A percentile compares a stretch with the other conserved stretches of the same genome.
These are phyloP conservation scores for Xylaria sp. DNA, from an alignment of 2,329 filamentous ascomycete genomes.

Conservation along the genomic window DNA sequence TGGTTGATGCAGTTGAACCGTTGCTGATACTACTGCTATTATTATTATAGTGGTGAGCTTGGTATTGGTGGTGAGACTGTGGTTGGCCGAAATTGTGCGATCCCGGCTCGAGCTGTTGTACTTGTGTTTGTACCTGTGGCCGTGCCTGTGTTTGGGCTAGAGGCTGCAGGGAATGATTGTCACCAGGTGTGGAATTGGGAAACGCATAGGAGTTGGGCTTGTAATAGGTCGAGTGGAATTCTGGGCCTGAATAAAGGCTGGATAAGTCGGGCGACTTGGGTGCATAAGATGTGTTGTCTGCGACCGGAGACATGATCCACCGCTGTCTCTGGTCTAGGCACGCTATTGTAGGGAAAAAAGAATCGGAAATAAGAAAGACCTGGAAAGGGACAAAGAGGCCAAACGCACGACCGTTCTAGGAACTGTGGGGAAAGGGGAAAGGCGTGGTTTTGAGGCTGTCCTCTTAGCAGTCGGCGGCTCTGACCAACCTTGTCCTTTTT, in stretches of 20 bases:
- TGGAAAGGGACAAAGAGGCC: constrained; percentile 30
- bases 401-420: constrained; percentile 36
- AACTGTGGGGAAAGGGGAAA: constrained; percentile 31
- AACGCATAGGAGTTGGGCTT: constrained; percentile 35
- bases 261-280: constrained; percentile 70
- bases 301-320: constrained; percentile 57
- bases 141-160: constrained; percentile 26
- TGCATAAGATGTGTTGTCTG: constrained; percentile 60
- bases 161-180: constrained; percentile 46
- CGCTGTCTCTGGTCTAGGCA: constrained; percentile 25
- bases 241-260: constrained; percentile 59
- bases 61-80: constrained; percentile 38
- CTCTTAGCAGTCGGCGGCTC: constrained; percentile 12
- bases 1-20: constrained; percentile 43
- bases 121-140: constrained; percentile 16
- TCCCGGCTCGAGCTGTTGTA: constrained; percentile 16
- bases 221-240: constrained; percentile 43
- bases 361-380: constrained; percentile 32
- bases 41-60: constrained; percentile 47
- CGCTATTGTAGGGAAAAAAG: constrained; percentile 26
- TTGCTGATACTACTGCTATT: constrained; percentile 40
- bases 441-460: constrained; percentile 21
- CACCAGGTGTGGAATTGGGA: constrained; percentile 39
- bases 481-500: constrained; percentile 13
- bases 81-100: constrained; percentile 32